Base-by-base conservation (phyloP, 208 protist genomes). In the Naegleria gruberi region DNA sequence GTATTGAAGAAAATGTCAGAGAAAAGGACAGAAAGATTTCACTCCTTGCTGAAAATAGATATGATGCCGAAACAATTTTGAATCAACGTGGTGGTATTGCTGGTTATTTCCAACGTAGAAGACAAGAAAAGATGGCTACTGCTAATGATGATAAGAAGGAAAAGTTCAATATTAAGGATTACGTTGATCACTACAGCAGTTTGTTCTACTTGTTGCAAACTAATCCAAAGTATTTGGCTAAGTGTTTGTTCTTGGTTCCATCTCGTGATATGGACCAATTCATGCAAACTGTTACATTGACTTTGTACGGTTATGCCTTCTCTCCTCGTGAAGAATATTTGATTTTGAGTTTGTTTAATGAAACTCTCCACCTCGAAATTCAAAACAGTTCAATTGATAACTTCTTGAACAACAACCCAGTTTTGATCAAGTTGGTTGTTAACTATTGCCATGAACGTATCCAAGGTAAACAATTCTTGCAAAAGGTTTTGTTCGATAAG, bases 181-280 rank as follows among this genome's bases (percentile, higher is more conserved):
- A 10, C 41, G 8, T 93, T 0, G 40, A 90, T 42, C 81, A 84
- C 41, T 96, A 96, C 85, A 90, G 92, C 82, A 89, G 95, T 42
- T 86, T 96, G 15, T 96, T 96, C 89, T 95, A 96, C 86, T 57
- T 96, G 0, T 43, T 96, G 0, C 95, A 96, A 87, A 95, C 95
- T 2, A 83, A 96, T 86, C 93, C 95, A 73, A 90, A 93, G 46
- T 96, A 96, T 87, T 89, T 96, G 0, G 94, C 95, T 30, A 93
- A 91, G n/a, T 82, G 87, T 89, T 83, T 95, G 82, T 93, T 88
- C 37, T 87, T 77, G 34, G 91, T 95, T 15, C 91, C 92, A 82
- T 89, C 91, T 57, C 88, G 95, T 89, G 86, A 94, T 40, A 91
- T 94, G 87, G 91, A 94, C 23, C 84, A 74, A 30, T 94, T 95